Conservation (phyloP, 192 early-diverging fungal genomes). For the Haplosporangium gracile region DNA sequence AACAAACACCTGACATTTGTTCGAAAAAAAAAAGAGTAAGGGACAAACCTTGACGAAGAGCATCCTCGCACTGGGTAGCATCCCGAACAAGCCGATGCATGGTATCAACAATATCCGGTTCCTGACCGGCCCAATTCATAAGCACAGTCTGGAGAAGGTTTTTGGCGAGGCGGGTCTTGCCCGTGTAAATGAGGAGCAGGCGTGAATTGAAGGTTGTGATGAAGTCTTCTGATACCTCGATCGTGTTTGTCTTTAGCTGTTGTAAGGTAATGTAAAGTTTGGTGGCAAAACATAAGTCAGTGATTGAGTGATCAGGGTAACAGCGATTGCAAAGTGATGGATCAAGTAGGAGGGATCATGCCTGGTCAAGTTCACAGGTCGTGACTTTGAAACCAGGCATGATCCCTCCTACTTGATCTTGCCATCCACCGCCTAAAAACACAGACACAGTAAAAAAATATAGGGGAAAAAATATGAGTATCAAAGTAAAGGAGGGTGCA, state of each 20-base stretch:
- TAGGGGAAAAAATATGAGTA: no score
- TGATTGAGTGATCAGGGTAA: background rate
- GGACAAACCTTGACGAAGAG: constrained; percentile 26
- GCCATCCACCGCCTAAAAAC: constrained; percentile 48
- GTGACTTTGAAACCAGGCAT: constrained; percentile 40
- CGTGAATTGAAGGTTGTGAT: constrained; percentile 18
- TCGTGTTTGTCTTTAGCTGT: constrained; percentile 20
- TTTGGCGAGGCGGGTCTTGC: constrained; percentile 49
- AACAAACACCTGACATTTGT: background rate
- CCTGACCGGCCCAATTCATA: constrained; percentile 36
- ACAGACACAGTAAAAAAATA: background rate
- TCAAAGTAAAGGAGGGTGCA: background rate
- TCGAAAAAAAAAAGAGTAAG: background rate
- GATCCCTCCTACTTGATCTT: constrained; percentile 50
- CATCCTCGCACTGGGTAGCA: constrained; percentile 20
- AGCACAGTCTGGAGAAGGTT: constrained; percentile 45
- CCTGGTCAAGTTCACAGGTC: constrained; percentile 27
- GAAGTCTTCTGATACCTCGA: constrained; percentile 25
- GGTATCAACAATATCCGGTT: constrained; percentile 31
- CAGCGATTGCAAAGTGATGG: background rate
- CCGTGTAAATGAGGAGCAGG: constrained; percentile 47
- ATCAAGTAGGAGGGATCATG: no score
- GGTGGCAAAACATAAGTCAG: background rate
- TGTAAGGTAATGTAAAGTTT: background rate
- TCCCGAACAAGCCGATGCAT: constrained; percentile 42